These are phyloP conservation scores for Metschnikowia similis DNA, from an alignment of 805 yeast genomes.

Conservation along the genomic window DNA sequence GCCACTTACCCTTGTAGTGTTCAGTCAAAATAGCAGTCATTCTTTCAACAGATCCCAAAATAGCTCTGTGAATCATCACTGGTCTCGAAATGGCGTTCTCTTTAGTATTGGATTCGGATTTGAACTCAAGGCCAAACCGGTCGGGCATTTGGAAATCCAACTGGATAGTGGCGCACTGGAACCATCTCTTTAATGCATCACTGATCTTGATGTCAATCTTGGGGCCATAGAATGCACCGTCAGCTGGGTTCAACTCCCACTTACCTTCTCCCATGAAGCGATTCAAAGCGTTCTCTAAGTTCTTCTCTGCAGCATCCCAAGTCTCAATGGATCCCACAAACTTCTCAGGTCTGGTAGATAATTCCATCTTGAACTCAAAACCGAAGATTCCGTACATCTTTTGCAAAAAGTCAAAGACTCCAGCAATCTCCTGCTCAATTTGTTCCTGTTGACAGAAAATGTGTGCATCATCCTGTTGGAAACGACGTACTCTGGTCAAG, in stretches of 20 bases:
- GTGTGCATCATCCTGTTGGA: constrained; percentile 99
- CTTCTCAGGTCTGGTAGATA: constrained; percentile 96
- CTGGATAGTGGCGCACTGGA: constrained; percentile 98
- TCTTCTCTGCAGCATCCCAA: constrained; percentile 89
- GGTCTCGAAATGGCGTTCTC: constrained; percentile 71
- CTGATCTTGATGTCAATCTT: constrained; percentile 95
- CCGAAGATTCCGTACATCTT: constrained; percentile 88
- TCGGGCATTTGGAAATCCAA: constrained; percentile 96
- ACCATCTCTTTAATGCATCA: constrained; percentile 94
- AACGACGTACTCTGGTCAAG: constrained; percentile 94
- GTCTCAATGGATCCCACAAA: constrained; percentile 91
- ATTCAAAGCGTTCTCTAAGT: constrained; percentile 77
- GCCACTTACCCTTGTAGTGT: constrained; percentile 99
- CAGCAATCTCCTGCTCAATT: constrained; percentile 79
- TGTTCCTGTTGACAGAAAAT: constrained; percentile 93
- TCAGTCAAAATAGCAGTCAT: constrained; percentile 98
- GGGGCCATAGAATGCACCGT: constrained; percentile 95
- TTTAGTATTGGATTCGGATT: constrained; percentile 55
- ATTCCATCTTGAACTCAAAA: constrained; percentile 92
- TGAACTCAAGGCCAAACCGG: constrained; percentile 87
- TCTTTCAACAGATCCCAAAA: constrained; percentile 96
- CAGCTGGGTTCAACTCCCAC: constrained; percentile 96
- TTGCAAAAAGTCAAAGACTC: constrained; percentile 80
- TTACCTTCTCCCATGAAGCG: constrained; percentile 70
- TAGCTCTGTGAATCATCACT: constrained; percentile 99